Percentiles rank a stretch among this genome's conserved stretches.
Conservation (phyloP, 2,329 filamentous ascomycete genomes). For the Xylaria sp. region DNA sequence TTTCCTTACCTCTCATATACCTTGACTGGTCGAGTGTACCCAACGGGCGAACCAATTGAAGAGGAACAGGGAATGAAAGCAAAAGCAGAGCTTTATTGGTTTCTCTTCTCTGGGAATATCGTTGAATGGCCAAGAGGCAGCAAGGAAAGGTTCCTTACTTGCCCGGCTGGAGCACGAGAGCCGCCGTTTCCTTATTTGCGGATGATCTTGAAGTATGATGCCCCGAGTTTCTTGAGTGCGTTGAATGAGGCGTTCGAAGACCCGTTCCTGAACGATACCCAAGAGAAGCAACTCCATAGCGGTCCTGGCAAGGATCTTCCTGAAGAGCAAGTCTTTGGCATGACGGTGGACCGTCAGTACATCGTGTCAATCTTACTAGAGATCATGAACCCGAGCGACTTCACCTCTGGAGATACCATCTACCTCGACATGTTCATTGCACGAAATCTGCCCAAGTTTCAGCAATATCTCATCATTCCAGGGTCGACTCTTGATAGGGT, state of each 20-base stretch:
- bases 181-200: slow-evolving; percentile 81
- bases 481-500: slow-evolving; percentile 80
- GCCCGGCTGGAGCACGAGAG: slow-evolving; percentile 51
- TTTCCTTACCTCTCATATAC: slow-evolving; percentile 93
- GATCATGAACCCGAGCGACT: slow-evolving; percentile 75
- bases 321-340: slow-evolving; percentile 61
- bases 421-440: slow-evolving; percentile 99
- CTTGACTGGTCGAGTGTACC: slow-evolving; percentile 86
- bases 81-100: slow-evolving; percentile 87
- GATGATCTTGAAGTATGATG: slow-evolving; percentile 80
- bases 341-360: slow-evolving; percentile 84
- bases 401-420: slow-evolving; percentile 75
- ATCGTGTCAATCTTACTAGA: slow-evolving; percentile 86
- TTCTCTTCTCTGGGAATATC: slow-evolving; percentile 80
- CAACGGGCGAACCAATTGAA: slow-evolving; percentile 69
- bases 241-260: slow-evolving; percentile 98
- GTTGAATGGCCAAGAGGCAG: slow-evolving; percentile 68
- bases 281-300: slow-evolving; percentile 56
- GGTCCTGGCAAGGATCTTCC: slow-evolving; percentile 47
- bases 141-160: slow-evolving; percentile 55
- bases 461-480: slow-evolving; percentile 87
- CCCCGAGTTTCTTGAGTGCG: slow-evolving; percentile 87
- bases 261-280: slow-evolving; percentile 77
- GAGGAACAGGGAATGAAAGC: slow-evolving; percentile 69
- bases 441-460: slow-evolving; percentile 91